A percentile compares a stretch with the other conserved stretches of the same genome.
Evolutionary conservation across 306 rosid genomes (phyloP).

Genomic region (Cucumis sativus): Cucumber_9930_V3 NC_026658.2:24156501-24157000

Average conservation of each 20-base stretch:
- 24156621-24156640: background rate
- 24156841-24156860: no score
- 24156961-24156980: no score
- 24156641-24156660: background rate
- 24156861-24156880: no score
- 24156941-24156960: no score
- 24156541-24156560: background rate
- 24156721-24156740: no score
- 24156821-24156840: background rate
- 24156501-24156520: conserved; percentile 77
- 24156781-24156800: background rate
- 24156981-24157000: no score
- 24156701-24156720: background rate
- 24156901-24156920: background rate
- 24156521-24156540: conserved; percentile 78
- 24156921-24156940: no score
- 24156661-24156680: background rate
- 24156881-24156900: no score
- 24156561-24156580: background rate
- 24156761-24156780: background rate
- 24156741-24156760: background rate
- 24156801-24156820: background rate
- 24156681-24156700: background rate
- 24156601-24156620: background rate
- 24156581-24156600: background rate